Evolutionary conservation across 148 eudicot species (phyloP), one percentile per base, ranked within the genome.

Genomic region (Rhododendron griersonianum): DNA sequence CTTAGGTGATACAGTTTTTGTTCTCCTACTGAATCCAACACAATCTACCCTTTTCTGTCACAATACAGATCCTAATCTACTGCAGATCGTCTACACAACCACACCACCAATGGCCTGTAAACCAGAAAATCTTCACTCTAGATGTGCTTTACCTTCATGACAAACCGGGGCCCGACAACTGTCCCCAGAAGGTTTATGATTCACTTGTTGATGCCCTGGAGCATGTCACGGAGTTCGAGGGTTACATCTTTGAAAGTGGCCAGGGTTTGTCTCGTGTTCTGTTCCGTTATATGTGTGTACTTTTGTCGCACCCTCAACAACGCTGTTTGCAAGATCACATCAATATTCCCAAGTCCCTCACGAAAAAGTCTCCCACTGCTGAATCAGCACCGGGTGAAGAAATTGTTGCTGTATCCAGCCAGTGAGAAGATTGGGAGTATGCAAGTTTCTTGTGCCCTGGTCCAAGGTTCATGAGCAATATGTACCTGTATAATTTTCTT

Each of bases 171-270:
- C 95, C 98, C 0, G 93, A 93, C 7, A 97, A 97, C 59, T 95
- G 99, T 89, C 99, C 99, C 78, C 99, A 97, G 86, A 90, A 89
- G 86, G 99, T 97, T 74, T 97, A 93, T 76, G 99, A 97, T 86
- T 90, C 94, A 11, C 92, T 97, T 11, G 98, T 94, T 16, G 98
- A 94, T 55, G 95, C 98, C 86, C 95, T 97, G 5, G 99, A 97
- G 83, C 92, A 87, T 21, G 93, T 95, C 53, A 93, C 95, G 4
- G 96, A 94, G 87, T 90, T 89, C 8, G 98, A 97, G 90, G 99
- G 99, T 65, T 97, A 95, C 94, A 97, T 97, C 71, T 92, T 87
- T 47, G 98, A 97, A 88, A 97, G 89, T 25, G 98, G 99, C 19
- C 98, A 95, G 85, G 98, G 96, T 77, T 84, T 95, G 47, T 93